Conservation (phyloP, 2,329 filamentous ascomycete genomes). For the Microdochium trichocladiopsis region DNA sequence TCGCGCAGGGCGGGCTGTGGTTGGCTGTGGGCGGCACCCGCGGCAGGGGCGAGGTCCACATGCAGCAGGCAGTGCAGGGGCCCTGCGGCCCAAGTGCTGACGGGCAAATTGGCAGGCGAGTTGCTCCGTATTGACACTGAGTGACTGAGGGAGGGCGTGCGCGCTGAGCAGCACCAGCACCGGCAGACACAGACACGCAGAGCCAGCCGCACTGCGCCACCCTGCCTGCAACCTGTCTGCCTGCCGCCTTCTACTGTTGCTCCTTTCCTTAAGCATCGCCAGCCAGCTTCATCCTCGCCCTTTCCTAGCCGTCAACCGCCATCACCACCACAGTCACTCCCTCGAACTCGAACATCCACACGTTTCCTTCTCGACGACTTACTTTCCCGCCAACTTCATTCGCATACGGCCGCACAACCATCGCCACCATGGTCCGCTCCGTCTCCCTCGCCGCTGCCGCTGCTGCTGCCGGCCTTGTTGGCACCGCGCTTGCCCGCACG, state of each 20-base stretch:
- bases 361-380: neutral
- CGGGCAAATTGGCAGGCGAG: neutral
- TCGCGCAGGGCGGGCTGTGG: neutral
- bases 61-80: neutral
- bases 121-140: neutral
- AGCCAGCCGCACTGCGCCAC: neutral
- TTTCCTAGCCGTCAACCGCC: too few relatives aligned
- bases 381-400: neutral
- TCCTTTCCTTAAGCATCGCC: neutral
- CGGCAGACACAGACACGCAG: too few relatives aligned
- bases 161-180: too few relatives aligned
- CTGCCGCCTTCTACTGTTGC: neutral
- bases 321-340: neutral
- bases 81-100: neutral
- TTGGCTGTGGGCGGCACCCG: neutral
- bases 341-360: neutral
- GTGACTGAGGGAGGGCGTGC: too few relatives aligned
- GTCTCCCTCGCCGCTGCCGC: neutral
- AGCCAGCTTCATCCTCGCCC: neutral
- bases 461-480: neutral
- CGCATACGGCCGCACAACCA: too few relatives aligned
- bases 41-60: neutral
- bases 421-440: neutral
- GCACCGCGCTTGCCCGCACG: neutral
- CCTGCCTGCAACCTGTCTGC: neutral